phyloP scores from a whole-genome alignment of 257 asterid genomes.

The Plectranthus barbatus region DNA sequence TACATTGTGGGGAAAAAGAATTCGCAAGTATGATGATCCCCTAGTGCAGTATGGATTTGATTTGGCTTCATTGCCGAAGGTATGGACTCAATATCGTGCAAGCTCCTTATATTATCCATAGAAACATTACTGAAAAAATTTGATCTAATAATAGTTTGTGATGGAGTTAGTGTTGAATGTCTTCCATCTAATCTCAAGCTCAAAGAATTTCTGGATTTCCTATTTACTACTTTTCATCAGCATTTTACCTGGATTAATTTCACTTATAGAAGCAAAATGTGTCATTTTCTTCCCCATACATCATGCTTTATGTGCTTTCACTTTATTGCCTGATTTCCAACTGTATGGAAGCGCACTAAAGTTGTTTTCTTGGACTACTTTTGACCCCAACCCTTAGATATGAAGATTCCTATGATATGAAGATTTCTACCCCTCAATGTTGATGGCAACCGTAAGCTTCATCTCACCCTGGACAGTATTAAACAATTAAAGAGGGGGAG shows the following conservation, averaged over 20 bases:
- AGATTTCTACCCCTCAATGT: background rate
- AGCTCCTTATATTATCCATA: constrained; percentile 10
- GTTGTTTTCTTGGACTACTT: background rate
- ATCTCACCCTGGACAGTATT: background rate
- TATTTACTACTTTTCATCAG: background rate
- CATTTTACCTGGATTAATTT: background rate
- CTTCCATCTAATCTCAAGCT: background rate
- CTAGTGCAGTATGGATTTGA: constrained; percentile 75
- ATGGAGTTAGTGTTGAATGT: constrained; percentile 1
- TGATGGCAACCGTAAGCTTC: background rate
- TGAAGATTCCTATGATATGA: constrained; percentile 6
- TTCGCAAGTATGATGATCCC: constrained; percentile 78
- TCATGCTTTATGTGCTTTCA: background rate
- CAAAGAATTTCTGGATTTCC: background rate
- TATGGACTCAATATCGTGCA: constrained; percentile 20
- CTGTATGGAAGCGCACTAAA: background rate
- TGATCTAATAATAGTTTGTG: background rate
- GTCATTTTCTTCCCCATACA: background rate
- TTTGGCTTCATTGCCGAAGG: constrained; percentile 59
- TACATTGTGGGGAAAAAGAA: constrained; percentile 78
- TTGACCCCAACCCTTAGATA: background rate
- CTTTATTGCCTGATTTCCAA: background rate
- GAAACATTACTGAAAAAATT: background rate
- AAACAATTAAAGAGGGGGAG: background rate
- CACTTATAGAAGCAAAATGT: background rate